These are phyloP conservation scores for Hypoxylon sp. DNA, from an alignment of 2,329 filamentous ascomycete species.

Conservation along the genomic window DNA sequence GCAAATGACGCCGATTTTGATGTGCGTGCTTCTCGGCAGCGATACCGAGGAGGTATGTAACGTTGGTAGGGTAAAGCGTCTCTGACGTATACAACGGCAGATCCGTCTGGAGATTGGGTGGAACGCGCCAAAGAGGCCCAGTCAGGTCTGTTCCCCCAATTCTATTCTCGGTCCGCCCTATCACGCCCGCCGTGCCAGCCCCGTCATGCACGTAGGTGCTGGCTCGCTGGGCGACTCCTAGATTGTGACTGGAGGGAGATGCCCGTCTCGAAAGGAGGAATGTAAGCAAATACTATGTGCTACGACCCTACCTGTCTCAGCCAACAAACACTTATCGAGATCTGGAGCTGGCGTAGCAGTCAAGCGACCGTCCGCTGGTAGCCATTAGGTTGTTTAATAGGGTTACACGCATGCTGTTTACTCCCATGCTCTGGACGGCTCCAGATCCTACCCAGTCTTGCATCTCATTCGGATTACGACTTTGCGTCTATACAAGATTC, in stretches of 20 bases:
- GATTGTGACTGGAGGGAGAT: conserved; percentile 29
- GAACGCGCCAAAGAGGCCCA: conserved; percentile 19
- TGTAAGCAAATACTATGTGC: conserved; percentile 30
- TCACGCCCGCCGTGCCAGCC: conserved; percentile 14
- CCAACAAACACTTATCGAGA: conserved; percentile 36
- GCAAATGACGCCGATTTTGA: conserved; percentile 34
- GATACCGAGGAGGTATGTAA: conserved; percentile 36
- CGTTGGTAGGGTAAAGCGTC: conserved; percentile 1
- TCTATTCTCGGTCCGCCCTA: conserved; percentile 26
- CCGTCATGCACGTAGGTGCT: conserved; percentile 32
- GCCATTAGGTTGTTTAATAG: conserved; percentile 30
- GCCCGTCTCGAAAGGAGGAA: conserved; percentile 1
- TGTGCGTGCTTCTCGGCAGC: conserved; percentile 37
- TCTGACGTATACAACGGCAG: conserved; percentile 21
- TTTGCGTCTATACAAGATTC: conserved; percentile 18
- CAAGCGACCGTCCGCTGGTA: conserved; percentile 30
- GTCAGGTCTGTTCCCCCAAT: conserved; percentile 2
- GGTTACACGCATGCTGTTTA: conserved; percentile 43
- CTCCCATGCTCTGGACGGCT: conserved; percentile 26
- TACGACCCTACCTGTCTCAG: conserved; percentile 32
- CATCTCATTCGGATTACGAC: conserved; percentile 31
- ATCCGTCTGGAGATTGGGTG: conserved; percentile 26
- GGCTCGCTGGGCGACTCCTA: conserved; percentile 15
- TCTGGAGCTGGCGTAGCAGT: conserved; percentile 26
- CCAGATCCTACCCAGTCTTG: conserved; percentile 32